Evolutionary conservation across 2,329 filamentous ascomycete genomes (phyloP).

Genomic region (Arachnomyces sp.): DNA sequence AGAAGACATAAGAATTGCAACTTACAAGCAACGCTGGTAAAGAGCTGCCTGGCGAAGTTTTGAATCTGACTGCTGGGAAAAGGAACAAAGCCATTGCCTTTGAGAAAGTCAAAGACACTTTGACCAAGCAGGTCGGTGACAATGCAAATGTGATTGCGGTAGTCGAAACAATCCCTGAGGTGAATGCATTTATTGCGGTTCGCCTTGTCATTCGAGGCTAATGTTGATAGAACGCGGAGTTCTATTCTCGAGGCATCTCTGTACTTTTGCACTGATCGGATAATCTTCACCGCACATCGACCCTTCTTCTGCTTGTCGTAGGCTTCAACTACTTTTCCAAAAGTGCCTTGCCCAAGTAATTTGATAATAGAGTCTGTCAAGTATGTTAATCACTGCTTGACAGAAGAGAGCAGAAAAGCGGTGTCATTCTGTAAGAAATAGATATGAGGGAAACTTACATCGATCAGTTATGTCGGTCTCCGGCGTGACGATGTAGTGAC

Average conservation of each 20-base stretch:
- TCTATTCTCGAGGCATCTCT: constrained; percentile 94
- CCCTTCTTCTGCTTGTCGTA: constrained; percentile 67
- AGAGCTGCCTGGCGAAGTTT: constrained; percentile 86
- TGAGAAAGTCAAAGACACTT: constrained; percentile 97
- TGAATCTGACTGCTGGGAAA: constrained; percentile 99
- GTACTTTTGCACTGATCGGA: constrained; percentile 96
- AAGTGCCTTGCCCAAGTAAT: constrained; percentile 90
- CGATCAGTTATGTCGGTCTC: constrained; percentile 78
- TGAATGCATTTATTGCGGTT: constrained; percentile 98
- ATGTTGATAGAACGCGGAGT: constrained; percentile 80
- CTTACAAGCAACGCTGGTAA: constrained; percentile 97
- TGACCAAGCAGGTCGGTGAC: constrained; percentile 74
- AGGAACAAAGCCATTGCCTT: constrained; percentile 88
- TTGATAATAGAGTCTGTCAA: constrained; percentile 73
- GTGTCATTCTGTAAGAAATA: not conserved
- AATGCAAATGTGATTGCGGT: constrained; percentile 90
- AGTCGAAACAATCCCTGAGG: constrained; percentile 93
- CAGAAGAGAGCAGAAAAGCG: constrained; percentile 15
- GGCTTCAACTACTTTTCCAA: constrained; percentile 95
- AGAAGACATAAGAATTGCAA: constrained; percentile 18
- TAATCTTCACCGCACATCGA: constrained; percentile 95
- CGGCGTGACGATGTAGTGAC: constrained; percentile 89
- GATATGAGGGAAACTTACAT: constrained; percentile 55
- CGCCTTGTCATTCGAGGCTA: constrained; percentile 81
- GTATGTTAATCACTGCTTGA: constrained; percentile 6